phyloP scores from a whole-genome alignment of 148 eudicot species.

The Rhododendron molle region DNA sequence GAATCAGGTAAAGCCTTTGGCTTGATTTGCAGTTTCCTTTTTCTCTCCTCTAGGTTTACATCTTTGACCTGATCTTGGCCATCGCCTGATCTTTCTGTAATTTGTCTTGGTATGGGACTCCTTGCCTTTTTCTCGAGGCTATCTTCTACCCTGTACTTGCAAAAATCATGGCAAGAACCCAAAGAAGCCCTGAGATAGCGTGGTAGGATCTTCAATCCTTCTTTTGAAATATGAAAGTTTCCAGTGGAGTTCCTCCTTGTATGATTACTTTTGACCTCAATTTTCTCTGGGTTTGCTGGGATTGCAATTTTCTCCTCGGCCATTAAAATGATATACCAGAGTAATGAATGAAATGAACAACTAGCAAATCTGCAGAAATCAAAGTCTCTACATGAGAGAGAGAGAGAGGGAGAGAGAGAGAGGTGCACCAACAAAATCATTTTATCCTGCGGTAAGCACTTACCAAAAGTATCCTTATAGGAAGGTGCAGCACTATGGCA shows the following conservation, averaged over 20 bases:
- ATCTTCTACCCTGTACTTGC: constrained; percentile 54
- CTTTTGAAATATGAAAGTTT: constrained; percentile 22
- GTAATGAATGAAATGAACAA: not conserved
- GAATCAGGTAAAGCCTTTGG: constrained; percentile 39
- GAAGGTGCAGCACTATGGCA: not conserved
- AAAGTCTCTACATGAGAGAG: not conserved
- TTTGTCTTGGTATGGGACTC: constrained; percentile 22
- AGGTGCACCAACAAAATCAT: not conserved
- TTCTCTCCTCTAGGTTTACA: constrained; percentile 17
- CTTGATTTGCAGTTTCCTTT: constrained; percentile 29
- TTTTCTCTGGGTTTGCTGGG: constrained; percentile 16
- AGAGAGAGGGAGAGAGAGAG: constrained; percentile 5
- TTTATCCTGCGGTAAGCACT: not conserved
- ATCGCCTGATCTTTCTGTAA: constrained; percentile 16
- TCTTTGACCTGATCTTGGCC: constrained; percentile 9
- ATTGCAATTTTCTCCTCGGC: constrained; percentile 17
- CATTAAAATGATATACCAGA: not conserved
- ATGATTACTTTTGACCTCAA: constrained; percentile 8
- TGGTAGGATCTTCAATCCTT: constrained; percentile 31
- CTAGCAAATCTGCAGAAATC: constrained; percentile 3
- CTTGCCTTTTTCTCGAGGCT: constrained; percentile 26
- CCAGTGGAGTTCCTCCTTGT: constrained; percentile 22
- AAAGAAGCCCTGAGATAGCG: constrained; percentile 52
- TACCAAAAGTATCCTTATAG: not conserved
- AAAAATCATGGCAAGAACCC: constrained; percentile 79